phyloP scores from a whole-genome alignment of 176 grass and related monocot genomes.

The Lolium multiflorum region DNA sequence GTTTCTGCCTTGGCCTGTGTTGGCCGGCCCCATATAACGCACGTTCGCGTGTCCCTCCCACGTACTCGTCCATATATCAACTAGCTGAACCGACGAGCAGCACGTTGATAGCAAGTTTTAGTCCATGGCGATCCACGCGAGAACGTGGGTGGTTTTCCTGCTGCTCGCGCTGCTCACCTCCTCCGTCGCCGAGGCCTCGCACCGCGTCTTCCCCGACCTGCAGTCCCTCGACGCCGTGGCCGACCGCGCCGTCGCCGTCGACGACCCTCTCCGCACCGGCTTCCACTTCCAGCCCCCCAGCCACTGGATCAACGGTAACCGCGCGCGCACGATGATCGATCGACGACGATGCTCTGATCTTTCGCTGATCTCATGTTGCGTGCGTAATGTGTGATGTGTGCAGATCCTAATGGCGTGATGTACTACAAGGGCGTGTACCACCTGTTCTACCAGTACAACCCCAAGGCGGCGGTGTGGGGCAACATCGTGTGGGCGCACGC shows the following conservation, averaged over 20 bases:
- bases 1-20: neutral
- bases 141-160: conserved; percentile 28
- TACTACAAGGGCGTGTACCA: conserved; percentile 74
- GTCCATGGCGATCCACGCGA: conserved; percentile 21
- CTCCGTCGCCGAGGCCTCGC: conserved; percentile 38
- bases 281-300: conserved; percentile 78
- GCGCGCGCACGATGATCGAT: neutral
- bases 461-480: conserved; percentile 62
- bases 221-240: conserved; percentile 15
- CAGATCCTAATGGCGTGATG: conserved; percentile 68
- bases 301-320: conserved; percentile 80
- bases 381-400: neutral
- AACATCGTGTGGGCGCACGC: conserved; percentile 78
- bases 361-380: neutral
- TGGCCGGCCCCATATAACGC: neutral
- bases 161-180: conserved; percentile 34
- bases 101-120: conserved; percentile 4
- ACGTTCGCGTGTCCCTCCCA: conserved; percentile 12
- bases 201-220: conserved; percentile 11
- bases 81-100: conserved; percentile 19
- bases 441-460: conserved; percentile 83
- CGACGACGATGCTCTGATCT: neutral
- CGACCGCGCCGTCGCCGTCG: neutral
- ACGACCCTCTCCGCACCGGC: conserved; percentile 45
- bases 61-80: neutral